Conservation (phyloP, 345 rosid genomes). For the Nephelium lappaceum region DNA sequence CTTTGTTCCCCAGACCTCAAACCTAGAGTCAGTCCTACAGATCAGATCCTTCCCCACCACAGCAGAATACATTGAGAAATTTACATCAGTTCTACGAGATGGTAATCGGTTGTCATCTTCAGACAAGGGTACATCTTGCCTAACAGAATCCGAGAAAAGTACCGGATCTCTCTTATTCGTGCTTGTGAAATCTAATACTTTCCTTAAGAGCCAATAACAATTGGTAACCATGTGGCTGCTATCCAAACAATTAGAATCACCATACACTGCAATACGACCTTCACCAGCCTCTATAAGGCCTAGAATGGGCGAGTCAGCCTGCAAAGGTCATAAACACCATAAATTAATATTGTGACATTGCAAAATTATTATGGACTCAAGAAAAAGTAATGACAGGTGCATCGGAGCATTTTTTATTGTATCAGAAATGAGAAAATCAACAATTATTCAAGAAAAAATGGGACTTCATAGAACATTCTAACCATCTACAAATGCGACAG, state of each 20-base stretch:
- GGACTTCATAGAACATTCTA: background rate
- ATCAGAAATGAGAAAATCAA: background rate
- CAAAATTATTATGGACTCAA: slow-evolving; percentile 5
- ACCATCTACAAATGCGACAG: background rate
- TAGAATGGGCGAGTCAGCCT: slow-evolving; percentile 91
- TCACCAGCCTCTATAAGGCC: slow-evolving; percentile 76
- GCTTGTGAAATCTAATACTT: slow-evolving; percentile 81
- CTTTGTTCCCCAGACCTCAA: slow-evolving; percentile 93
- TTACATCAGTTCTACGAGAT: slow-evolving; percentile 85
- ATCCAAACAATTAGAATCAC: slow-evolving; percentile 96
- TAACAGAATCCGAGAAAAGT: slow-evolving; percentile 63
- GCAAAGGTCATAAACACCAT: slow-evolving; percentile 25
- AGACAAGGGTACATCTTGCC: slow-evolving; percentile 52
- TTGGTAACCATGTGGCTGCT: slow-evolving; percentile 99
- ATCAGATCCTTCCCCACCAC: slow-evolving; percentile 76
- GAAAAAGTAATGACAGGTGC: background rate
- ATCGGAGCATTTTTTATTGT: background rate
- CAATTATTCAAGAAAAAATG: background rate
- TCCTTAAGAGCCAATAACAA: slow-evolving; percentile 90
- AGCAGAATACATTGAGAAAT: slow-evolving; percentile 79
- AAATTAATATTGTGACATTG: background rate
- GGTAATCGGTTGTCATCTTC: slow-evolving; percentile 75
- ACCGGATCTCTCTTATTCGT: slow-evolving; percentile 68
- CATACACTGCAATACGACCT: slow-evolving; percentile 88
- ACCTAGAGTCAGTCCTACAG: slow-evolving; percentile 81